Percentiles rank a stretch among this genome's conserved stretches.
These are phyloP conservation scores for Monosporozyma yasuniensis DNA, from an alignment of 805 yeast genomes.

Conservation along the genomic window DNA sequence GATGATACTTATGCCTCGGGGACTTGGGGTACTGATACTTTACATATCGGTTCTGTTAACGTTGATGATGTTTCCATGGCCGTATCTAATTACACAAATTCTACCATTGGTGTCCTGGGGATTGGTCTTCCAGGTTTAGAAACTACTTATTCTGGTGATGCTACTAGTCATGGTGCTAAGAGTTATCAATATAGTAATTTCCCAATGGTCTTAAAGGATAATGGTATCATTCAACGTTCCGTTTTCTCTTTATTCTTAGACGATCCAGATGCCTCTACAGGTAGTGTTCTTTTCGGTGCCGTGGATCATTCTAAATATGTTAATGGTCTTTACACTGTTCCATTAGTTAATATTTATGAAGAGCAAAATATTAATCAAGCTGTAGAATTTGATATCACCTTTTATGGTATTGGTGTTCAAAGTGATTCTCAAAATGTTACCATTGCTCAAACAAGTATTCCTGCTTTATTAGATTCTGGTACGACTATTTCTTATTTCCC, in stretches of 20 bases:
- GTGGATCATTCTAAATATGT: slow-evolving; percentile 33
- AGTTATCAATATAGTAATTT: slow-evolving; percentile 10
- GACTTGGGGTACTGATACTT: slow-evolving; percentile 37
- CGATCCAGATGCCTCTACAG: slow-evolving; percentile 32
- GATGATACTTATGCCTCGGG: slow-evolving; percentile 44
- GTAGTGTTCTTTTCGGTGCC: slow-evolving; percentile 37
- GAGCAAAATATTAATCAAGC: slow-evolving; percentile 10
- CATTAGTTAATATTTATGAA: slow-evolving; percentile 18
- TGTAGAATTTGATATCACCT: slow-evolving; percentile 27
- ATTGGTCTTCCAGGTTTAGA: slow-evolving; percentile 52
- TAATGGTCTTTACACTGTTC: slow-evolving; percentile 28
- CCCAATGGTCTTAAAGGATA: slow-evolving; percentile 12
- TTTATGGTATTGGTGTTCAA: slow-evolving; percentile 26
- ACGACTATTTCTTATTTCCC: slow-evolving; percentile 40
- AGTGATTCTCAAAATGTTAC: slow-evolving; percentile 16
- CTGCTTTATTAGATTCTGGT: slow-evolving; percentile 39
- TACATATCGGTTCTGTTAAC: slow-evolving; percentile 45
- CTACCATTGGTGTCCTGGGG: slow-evolving; percentile 41
- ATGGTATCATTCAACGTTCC: slow-evolving; percentile 36
- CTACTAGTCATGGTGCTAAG: neutral
- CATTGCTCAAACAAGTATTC: slow-evolving; percentile 19
- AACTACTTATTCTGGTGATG: slow-evolving; percentile 37
- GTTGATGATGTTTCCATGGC: slow-evolving; percentile 26
- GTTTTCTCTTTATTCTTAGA: slow-evolving; percentile 40
- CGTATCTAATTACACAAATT: slow-evolving; percentile 26